Evolutionary conservation across 305 asterid species (phyloP), one percentile per base, ranked within the genome.

Genomic region (Fraxinus velutina): DNA sequence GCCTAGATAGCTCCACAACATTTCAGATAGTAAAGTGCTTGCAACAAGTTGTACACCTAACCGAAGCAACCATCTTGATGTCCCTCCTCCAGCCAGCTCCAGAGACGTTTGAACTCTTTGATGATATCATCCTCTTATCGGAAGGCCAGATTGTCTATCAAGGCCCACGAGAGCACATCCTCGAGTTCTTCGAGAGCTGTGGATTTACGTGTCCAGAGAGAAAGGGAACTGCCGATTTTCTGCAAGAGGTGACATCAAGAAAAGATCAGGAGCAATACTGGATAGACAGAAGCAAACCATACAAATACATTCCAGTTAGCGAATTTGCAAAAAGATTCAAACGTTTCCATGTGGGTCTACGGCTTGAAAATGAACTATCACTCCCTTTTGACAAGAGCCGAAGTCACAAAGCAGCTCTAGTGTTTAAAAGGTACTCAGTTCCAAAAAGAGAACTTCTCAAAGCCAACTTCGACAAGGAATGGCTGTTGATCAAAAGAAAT

Each of bases 181-280:
- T 91, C 7, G 89, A 88, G n/a, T 91, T 92, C 87, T 92, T 92
- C 62, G 88, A 90, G 79, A 87, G 84, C 47, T 92, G 94, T 73
- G 95, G 97, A 27, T 91, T 92, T 85, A 89, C 73, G 75, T 92
- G 97, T 81, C 97, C 94, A 0, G 89, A 91, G 42, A 86, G 97
- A 71, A 92, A 92, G 86, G 95, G 93, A 36, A 86, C 88, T 13
- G 95, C 95, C 17, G 97, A 92, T 80, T 92, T 92, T 86, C 83
- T 92, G 55, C 97, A 92, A 86, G 97, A 94, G 98, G 24, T 55
- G 24, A 55, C 24, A 5, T n/a, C 66, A 55, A 91, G 86, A 85
- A 94, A 94, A 84, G 97, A 94, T 39, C 98, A 94, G 75, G 97
- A 94, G 71, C 97, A 94, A 75, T 94, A 94, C 79, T 93, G 97